Evolutionary conservation across 1,284 basidiomycete genomes (phyloP).

Genomic region (Trametes versicolor): DNA sequence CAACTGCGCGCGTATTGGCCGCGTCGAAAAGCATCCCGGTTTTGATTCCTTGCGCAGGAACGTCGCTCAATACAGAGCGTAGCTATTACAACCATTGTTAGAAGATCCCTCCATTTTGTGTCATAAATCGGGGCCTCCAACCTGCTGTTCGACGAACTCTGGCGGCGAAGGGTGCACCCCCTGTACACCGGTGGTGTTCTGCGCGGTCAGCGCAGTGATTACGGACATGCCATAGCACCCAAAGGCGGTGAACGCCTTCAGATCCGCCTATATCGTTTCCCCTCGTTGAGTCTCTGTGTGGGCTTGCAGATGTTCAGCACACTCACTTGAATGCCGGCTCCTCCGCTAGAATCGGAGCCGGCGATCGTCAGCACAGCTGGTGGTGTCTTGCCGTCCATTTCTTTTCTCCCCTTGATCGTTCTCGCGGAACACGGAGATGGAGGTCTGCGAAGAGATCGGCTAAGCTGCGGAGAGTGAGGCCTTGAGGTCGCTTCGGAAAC

Average conservation of each 20-base stretch:
- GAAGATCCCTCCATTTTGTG: neutral
- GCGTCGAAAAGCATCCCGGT: constrained; percentile 88
- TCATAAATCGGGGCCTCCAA: constrained; percentile 41
- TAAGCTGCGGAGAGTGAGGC: neutral
- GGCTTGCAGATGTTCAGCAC: neutral
- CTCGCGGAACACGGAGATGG: neutral
- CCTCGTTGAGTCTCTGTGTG: neutral
- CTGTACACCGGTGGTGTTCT: constrained; percentile 91
- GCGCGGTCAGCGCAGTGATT: constrained; percentile 90
- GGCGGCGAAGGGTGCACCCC: constrained; percentile 73
- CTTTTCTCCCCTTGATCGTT: neutral
- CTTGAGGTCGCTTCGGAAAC: too few species aligned
- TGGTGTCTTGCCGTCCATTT: constrained; percentile 10
- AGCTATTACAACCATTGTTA: constrained; percentile 57
- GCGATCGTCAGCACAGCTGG: constrained; percentile 75
- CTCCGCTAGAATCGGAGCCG: constrained; percentile 89
- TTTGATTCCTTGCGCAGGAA: constrained; percentile 83
- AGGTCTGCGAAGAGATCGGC: neutral
- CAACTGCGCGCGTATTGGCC: constrained; percentile 55
- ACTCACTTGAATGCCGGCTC: constrained; percentile 88
- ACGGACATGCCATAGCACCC: constrained; percentile 89
- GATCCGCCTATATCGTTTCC: constrained; percentile 67
- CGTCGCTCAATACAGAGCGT: constrained; percentile 78
- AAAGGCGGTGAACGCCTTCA: constrained; percentile 87
- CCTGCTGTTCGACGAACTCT: constrained; percentile 79